Conservation (phyloP, 202 grass and related monocot species). For the Saccharum hybrid region DNA sequence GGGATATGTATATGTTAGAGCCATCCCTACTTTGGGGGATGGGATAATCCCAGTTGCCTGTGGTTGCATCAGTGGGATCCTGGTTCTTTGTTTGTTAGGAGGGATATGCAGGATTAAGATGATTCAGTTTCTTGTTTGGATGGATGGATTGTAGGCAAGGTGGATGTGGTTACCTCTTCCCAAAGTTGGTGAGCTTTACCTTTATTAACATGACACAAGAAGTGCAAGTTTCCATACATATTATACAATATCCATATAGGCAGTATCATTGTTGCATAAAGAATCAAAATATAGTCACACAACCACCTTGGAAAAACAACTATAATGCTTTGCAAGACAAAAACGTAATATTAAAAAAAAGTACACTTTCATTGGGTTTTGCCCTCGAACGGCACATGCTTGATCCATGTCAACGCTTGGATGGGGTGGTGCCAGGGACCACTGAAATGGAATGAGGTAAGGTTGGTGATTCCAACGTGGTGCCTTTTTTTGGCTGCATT, state of each 20-base stretch:
- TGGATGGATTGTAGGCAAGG: not conserved
- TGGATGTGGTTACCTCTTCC: not conserved
- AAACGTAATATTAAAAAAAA: not conserved
- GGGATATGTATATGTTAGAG: not conserved
- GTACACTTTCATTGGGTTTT: not conserved
- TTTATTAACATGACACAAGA: not conserved
- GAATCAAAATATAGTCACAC: not conserved
- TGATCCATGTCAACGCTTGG: not conserved
- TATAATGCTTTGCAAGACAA: not conserved
- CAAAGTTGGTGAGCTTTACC: not conserved
- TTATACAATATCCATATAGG: not conserved
- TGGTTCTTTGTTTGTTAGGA: not conserved
- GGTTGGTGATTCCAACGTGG: not conserved
- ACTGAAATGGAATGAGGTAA: not conserved
- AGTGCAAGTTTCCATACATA: not conserved
- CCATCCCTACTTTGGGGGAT: not conserved
- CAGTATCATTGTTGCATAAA: not conserved
- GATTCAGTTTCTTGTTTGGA: not conserved
- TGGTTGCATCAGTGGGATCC: not conserved
- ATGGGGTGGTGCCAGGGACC: not conserved
- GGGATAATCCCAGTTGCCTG: not conserved
- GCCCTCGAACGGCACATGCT: not conserved
- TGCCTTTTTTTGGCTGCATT: not conserved
- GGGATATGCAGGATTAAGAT: not conserved
- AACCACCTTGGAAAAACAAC: not conserved